These are phyloP conservation scores for Glarea lozoyensis DNA, from an alignment of 495 filamentous ascomycete genomes.

Conservation along the genomic window DNA sequence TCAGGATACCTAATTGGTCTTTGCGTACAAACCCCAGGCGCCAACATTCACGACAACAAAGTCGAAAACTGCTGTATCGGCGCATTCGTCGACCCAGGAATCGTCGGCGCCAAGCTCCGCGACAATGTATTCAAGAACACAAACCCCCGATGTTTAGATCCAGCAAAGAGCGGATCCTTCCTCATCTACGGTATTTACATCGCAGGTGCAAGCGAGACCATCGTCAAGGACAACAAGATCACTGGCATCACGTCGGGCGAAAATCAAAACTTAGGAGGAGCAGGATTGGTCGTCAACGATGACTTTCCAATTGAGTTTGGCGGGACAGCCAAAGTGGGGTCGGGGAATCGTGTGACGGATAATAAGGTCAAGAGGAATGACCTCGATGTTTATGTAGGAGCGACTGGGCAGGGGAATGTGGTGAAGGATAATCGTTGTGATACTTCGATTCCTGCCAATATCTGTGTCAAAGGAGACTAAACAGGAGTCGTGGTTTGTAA, in stretches of 20 bases:
- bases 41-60: constrained; percentile 10
- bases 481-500: too few relatives aligned
- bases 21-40: constrained; percentile 12
- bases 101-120: constrained; percentile 1
- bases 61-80: constrained; percentile 7
- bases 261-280: too few relatives aligned
- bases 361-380: neutral
- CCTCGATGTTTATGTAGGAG: neutral
- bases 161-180: neutral
- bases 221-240: neutral
- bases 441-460: neutral
- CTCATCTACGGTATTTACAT: neutral
- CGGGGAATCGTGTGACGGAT: neutral
- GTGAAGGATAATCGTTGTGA: neutral
- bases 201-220: neutral
- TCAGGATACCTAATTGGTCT: constrained; percentile 10
- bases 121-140: neutral
- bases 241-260: neutral
- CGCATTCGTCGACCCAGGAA: constrained; percentile 5
- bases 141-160: too few relatives aligned
- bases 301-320: neutral
- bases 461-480: too few relatives aligned
- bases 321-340: too few relatives aligned
- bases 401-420: neutral
- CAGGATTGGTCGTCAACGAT: neutral